Evolutionary conservation across 2,329 filamentous ascomycete species (phyloP).

Genomic region (Emmonsia crescens): DNA sequence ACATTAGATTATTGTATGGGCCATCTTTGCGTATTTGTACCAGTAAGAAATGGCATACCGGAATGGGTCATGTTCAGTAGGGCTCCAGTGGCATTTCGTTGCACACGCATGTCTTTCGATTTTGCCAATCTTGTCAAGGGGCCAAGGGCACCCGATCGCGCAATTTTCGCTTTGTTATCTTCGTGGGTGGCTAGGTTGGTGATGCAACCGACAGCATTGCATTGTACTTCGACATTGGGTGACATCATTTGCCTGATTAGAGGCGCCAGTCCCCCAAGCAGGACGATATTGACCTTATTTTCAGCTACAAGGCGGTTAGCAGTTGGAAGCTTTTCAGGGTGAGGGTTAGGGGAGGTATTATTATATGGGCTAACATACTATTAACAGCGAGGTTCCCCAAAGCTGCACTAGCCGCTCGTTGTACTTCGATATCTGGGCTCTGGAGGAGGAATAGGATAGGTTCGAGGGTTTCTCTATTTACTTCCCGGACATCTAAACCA

Average conservation of each 20-base stretch:
- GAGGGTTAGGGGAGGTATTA: neutral
- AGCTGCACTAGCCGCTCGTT: conserved; percentile 89
- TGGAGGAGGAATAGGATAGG: conserved; percentile 92
- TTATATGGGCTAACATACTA: conserved; percentile 49
- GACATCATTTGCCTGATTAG: conserved; percentile 98
- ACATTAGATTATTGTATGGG: conserved; percentile 1
- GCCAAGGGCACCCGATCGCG: conserved; percentile 80
- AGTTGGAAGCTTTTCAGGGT: conserved; percentile 5
- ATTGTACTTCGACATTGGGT: conserved; percentile 94
- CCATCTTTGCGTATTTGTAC: neutral
- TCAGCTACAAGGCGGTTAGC: conserved; percentile 58
- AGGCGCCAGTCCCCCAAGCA: conserved; percentile 77
- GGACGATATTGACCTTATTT: conserved; percentile 95
- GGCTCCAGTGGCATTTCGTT: conserved; percentile 92
- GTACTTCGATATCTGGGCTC: conserved; percentile 92
- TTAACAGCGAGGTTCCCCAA: conserved; percentile 95
- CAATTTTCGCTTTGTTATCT: conserved; percentile 98
- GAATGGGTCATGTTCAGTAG: conserved; percentile 99
- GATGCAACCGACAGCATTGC: conserved; percentile 97
- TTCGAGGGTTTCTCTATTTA: conserved; percentile 87
- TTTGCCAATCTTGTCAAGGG: conserved; percentile 87
- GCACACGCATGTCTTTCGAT: conserved; percentile 96
- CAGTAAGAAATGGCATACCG: conserved; percentile 45
- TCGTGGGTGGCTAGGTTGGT: conserved; percentile 97
- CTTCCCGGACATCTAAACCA: conserved; percentile 77